Evolutionary conservation across 208 protist genomes (phyloP).

Genomic region (Wallacemonas sp.): DNA sequence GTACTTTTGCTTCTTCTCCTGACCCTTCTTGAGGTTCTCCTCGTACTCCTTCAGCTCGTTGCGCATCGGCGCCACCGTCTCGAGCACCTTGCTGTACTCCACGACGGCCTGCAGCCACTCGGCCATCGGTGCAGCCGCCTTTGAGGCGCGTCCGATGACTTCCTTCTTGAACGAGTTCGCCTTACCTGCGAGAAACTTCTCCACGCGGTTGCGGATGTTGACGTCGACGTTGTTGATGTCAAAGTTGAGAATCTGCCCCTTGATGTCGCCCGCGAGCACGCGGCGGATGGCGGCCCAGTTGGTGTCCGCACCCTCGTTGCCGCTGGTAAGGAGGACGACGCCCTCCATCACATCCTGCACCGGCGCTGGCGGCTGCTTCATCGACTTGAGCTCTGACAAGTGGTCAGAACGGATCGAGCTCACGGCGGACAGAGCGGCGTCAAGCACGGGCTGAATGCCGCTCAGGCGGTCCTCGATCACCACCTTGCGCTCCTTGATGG

Average conservation of each 20-base stretch:
- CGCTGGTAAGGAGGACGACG: constrained; percentile 88
- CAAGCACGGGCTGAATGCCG: constrained; percentile 95
- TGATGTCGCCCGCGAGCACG: constrained; percentile 93
- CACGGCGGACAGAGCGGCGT: constrained; percentile 93
- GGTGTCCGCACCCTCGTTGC: constrained; percentile 69
- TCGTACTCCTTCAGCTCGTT: constrained; percentile 83
- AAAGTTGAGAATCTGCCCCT: constrained; percentile 96
- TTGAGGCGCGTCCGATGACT: constrained; percentile 91
- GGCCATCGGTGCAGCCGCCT: constrained; percentile 96
- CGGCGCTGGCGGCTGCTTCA: constrained; percentile 94
- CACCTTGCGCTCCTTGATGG: constrained; percentile 84
- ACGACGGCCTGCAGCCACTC: constrained; percentile 97
- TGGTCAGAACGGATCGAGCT: constrained; percentile 93
- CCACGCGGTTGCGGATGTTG: constrained; percentile 71
- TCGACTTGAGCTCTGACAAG: constrained; percentile 95
- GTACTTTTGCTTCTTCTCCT: constrained; percentile 90
- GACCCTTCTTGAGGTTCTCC: constrained; percentile 74
- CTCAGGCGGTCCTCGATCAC: constrained; percentile 94
- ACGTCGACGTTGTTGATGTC: constrained; percentile 88
- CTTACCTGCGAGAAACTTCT: constrained; percentile 88
- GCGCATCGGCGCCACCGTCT: constrained; percentile 92
- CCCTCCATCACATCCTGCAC: constrained; percentile 97
- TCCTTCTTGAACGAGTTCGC: constrained; percentile 93
- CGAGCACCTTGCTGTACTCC: constrained; percentile 95
- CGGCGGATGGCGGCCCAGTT: constrained; percentile 96